Evolutionary conservation across 352 stramenopile species (phyloP).

Genomic region (Phytophthora aleatoria): DNA sequence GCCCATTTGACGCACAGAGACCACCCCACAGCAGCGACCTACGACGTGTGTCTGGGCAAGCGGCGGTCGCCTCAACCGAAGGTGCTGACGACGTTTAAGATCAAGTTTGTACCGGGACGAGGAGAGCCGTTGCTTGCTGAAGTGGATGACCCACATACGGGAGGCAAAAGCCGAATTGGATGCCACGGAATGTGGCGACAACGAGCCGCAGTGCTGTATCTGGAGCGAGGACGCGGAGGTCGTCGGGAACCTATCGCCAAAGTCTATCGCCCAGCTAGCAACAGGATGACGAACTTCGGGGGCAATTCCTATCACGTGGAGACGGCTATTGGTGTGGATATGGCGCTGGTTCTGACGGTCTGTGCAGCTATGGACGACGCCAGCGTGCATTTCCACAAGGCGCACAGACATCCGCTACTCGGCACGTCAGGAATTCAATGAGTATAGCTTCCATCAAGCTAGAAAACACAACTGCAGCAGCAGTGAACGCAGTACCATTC

Average conservation of each 20-base stretch:
- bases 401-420: slow-evolving; percentile 23
- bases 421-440: slow-evolving; percentile 25
- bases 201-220: slow-evolving; percentile 38
- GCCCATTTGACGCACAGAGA: slow-evolving; percentile 30
- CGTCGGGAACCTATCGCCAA: slow-evolving; percentile 42
- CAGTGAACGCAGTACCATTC: not conserved
- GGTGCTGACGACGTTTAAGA: slow-evolving; percentile 35
- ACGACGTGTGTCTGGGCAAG: slow-evolving; percentile 47
- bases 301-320: slow-evolving; percentile 40
- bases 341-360: slow-evolving; percentile 37
- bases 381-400: slow-evolving; percentile 33
- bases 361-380: slow-evolving; percentile 48
- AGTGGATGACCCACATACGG: slow-evolving; percentile 38
- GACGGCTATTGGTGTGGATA: slow-evolving; percentile 41
- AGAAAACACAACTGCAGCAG: slow-evolving; percentile 4
- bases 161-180: slow-evolving; percentile 34
- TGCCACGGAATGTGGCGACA: slow-evolving; percentile 43
- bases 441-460: not conserved
- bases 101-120: slow-evolving; percentile 41
- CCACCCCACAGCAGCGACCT: slow-evolving; percentile 22
- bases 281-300: slow-evolving; percentile 25
- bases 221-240: slow-evolving; percentile 31
- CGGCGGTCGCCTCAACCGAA: slow-evolving; percentile 24
- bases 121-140: slow-evolving; percentile 41
- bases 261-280: slow-evolving; percentile 35